Base-by-base conservation (phyloP, 768 basidiomycete genomes). In the Mrakia frigida region DNA sequence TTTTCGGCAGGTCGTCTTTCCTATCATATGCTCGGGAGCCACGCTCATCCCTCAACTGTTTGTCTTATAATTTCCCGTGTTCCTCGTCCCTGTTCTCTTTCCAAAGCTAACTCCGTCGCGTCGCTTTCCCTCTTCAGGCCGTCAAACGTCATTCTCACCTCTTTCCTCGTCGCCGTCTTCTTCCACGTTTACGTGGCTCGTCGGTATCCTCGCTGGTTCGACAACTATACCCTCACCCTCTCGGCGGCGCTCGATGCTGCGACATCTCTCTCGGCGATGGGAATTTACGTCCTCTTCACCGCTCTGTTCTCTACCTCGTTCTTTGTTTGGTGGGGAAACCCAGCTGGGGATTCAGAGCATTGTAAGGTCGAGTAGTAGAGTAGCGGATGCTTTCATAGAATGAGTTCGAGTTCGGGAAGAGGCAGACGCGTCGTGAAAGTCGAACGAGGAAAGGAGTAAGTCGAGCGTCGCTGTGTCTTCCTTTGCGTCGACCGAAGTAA, bases 1-100 rank as follows among this genome's bases (percentile, higher is more conserved):
- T n/a, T 23, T 13, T 46, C 72, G 67, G 1, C 67, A 69, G 68
- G 50, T 82, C 35, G 82, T 82, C 35, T 82, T 83, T 61, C 82
- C 84, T 4, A 83, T 84, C 76, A 79, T 83, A 28, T 82, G 82
- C 75, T 79, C 79, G 41, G 84, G 84, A 16, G 84, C 82, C 10
- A 81, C 81, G 0, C 75, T 80, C 3, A 79, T 84, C 16, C 84
- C 84, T 1, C 83, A 83, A 79, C 81, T 80, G 81, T 83, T 83
- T 71, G 67, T 82, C 6, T 81, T 82, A 0, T 61, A 70, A 77
- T 79, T 35, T 52, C 75, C 14, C 80, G 80, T 37, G 33, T 39
- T 3, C 33, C 37, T 37, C 31, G 6, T 16, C 63, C 16, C 21
- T 23, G 6, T 41, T 46, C 65, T 9, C 43, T 14, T 9, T 43